Evolutionary conservation across 2,329 filamentous ascomycete species (phyloP).

Genomic region (Colletotrichum eremochloae): DNA sequence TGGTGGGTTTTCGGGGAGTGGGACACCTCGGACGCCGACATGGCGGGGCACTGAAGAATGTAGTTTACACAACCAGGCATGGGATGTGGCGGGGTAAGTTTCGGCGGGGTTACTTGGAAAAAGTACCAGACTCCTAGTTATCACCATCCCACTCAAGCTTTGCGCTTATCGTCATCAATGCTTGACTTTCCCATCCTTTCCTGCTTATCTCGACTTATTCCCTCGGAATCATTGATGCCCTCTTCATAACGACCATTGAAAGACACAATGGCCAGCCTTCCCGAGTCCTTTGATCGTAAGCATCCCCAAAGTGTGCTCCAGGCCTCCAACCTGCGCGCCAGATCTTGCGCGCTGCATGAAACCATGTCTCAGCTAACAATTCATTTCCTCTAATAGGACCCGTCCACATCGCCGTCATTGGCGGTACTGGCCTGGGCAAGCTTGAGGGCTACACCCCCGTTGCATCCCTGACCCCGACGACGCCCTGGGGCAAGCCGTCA

Average conservation of each 20-base stretch:
- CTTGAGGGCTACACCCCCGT: slow-evolving; percentile 90
- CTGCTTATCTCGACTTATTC: neutral
- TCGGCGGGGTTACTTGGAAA: slow-evolving; percentile 37
- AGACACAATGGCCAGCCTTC: slow-evolving; percentile 65
- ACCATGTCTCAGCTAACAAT: slow-evolving; percentile 11
- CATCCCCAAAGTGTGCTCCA: neutral
- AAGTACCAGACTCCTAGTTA: slow-evolving; percentile 19
- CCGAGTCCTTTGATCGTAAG: slow-evolving; percentile 71
- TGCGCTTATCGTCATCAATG: neutral
- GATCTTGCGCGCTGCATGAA: neutral
- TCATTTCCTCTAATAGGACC: slow-evolving; percentile 60
- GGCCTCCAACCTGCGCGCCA: slow-evolving; percentile 10
- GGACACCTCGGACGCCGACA: slow-evolving; percentile 27
- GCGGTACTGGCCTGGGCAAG: slow-evolving; percentile 91
- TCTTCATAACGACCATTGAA: neutral
- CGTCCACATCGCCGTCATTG: slow-evolving; percentile 89
- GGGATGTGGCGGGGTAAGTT: slow-evolving; percentile 37
- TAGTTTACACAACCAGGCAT: neutral
- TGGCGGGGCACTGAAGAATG: slow-evolving; percentile 41
- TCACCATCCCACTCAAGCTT: slow-evolving; percentile 1
- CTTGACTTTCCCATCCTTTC: slow-evolving; percentile 1
- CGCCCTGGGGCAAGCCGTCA: slow-evolving; percentile 89
- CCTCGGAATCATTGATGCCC: neutral
- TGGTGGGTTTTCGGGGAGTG: slow-evolving; percentile 18
- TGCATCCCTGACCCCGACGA: slow-evolving; percentile 80